Evolutionary conservation across 305 asterid species (phyloP).

Genomic region (Fraxinus ornus): DNA sequence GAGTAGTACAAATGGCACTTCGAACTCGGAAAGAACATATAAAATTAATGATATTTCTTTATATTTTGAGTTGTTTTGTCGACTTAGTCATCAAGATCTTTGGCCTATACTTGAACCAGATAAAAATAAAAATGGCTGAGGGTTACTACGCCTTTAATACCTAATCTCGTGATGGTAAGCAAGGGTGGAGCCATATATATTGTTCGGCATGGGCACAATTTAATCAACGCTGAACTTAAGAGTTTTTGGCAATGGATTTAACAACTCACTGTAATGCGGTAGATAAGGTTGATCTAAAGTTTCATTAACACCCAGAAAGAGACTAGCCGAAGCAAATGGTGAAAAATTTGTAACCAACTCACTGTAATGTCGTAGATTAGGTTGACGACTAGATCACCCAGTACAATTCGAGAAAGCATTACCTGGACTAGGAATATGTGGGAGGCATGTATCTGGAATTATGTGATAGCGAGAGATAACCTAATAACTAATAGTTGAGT

Average conservation of each 20-base stretch:
- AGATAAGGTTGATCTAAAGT: too few species aligned
- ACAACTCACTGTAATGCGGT: too few species aligned
- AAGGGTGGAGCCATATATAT: too few species aligned
- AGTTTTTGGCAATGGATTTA: too few species aligned
- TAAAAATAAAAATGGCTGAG: neutral
- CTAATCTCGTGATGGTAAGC: neutral
- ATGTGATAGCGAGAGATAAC: conserved; percentile 66
- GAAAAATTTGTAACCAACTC: too few species aligned
- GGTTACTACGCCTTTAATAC: neutral
- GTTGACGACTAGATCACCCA: conserved; percentile 43
- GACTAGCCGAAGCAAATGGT: too few species aligned
- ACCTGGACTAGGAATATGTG: conserved; percentile 60
- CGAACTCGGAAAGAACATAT: neutral
- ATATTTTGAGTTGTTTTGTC: too few species aligned
- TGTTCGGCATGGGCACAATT: too few species aligned
- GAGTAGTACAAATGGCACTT: neutral
- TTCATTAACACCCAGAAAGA: too few species aligned
- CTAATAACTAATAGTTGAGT: conserved; percentile 54
- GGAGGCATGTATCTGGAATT: conserved; percentile 71
- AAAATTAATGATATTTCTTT: neutral
- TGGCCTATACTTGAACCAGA: neutral
- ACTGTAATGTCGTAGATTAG: too few species aligned
- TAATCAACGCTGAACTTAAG: too few species aligned
- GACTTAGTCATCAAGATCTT: neutral
- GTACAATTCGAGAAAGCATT: conserved; percentile 60